Conservation (phyloP, 2,329 filamentous ascomycete genomes). For the Penicillium sp. region DNA sequence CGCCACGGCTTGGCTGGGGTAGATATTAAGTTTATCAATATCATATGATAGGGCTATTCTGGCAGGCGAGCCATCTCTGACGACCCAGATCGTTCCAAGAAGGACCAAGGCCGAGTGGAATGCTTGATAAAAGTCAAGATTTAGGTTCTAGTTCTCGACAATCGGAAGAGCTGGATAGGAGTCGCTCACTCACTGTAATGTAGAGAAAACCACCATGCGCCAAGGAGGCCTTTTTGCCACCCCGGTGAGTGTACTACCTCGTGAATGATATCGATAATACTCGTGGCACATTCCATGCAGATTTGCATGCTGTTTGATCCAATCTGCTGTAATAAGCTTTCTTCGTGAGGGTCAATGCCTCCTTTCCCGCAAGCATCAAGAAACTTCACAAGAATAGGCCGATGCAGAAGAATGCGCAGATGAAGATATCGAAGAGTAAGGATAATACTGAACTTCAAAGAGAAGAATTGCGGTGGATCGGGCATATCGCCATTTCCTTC, state of each 20-base stretch:
- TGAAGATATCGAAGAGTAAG: conserved; percentile 45
- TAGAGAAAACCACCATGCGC: conserved; percentile 35
- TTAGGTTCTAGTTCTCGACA: neutral
- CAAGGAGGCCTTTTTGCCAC: conserved; percentile 25
- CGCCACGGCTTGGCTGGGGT: neutral
- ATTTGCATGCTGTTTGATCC: neutral
- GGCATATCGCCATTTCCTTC: neutral
- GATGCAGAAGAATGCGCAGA: conserved; percentile 43
- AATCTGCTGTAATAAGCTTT: neutral
- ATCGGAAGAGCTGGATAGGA: neutral
- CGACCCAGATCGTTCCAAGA: neutral
- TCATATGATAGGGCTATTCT: neutral
- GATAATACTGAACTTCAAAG: conserved; percentile 42
- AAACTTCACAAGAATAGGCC: conserved; percentile 42
- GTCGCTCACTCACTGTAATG: conserved; percentile 31
- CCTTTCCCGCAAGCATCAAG: conserved; percentile 25
- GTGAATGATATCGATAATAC: neutral
- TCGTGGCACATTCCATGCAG: neutral
- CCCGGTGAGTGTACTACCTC: conserved; percentile 17
- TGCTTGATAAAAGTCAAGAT: neutral
- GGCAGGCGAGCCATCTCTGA: neutral
- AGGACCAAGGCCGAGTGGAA: neutral
- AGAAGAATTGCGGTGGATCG: neutral
- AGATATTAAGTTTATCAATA: neutral
- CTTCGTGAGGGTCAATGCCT: neutral